Percentiles rank a stretch among this genome's conserved stretches.
These are phyloP conservation scores for Eucalyptus marginata DNA, from an alignment of 345 rosid species.

Conservation along the genomic window DNA sequence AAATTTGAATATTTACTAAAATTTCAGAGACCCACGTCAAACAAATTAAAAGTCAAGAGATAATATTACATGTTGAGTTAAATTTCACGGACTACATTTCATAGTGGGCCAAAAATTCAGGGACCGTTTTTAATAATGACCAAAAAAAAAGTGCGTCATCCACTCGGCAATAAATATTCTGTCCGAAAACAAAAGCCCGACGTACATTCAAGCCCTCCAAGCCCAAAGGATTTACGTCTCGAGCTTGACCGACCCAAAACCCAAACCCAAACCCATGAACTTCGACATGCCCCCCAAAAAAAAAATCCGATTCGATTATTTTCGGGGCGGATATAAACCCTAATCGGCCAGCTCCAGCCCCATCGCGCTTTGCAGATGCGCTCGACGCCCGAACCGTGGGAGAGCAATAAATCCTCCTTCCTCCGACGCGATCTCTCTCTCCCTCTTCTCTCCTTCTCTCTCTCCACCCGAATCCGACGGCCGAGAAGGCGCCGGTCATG, in stretches of 20 bases:
- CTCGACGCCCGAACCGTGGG: background rate
- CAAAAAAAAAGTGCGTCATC: background rate
- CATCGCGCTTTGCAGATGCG: background rate
- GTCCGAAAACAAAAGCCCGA: background rate
- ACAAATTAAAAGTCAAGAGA: background rate
- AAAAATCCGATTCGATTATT: background rate
- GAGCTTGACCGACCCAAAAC: background rate
- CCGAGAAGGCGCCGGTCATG: slow-evolving; percentile 7
- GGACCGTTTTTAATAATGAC: background rate
- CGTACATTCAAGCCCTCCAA: background rate
- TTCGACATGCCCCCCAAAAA: background rate
- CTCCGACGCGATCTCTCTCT: background rate
- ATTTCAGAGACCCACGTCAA: fast-evolving
- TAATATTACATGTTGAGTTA: background rate
- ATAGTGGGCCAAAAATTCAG: background rate
- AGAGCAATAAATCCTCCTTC: background rate
- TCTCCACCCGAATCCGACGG: background rate
- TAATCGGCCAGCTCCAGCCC: background rate
- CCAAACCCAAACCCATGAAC: background rate
- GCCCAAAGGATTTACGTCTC: background rate
- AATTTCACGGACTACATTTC: fast-evolving
- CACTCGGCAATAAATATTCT: background rate
- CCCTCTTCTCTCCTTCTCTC: background rate
- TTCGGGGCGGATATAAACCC: background rate
- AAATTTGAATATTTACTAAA: too few species aligned